Evolutionary conservation across 768 basidiomycete genomes (phyloP).

Genomic region (Boletus vermiculosoides): DNA sequence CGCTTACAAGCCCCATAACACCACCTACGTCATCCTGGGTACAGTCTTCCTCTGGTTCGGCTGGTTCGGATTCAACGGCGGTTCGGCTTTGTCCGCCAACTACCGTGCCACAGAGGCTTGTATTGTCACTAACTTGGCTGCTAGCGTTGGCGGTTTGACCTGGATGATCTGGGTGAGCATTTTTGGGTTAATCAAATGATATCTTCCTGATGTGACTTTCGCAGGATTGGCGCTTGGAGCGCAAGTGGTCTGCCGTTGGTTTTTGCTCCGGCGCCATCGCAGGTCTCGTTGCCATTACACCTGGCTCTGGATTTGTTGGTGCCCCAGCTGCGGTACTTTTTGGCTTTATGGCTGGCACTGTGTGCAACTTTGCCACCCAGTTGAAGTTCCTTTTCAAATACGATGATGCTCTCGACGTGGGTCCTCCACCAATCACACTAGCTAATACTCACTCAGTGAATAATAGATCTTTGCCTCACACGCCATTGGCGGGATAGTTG

Average conservation of each 20-base stretch:
- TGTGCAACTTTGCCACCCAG: constrained; percentile 95
- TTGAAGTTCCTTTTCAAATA: constrained; percentile 79
- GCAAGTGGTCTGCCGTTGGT: constrained; percentile 90
- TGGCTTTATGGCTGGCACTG: constrained; percentile 77
- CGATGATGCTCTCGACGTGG: constrained; percentile 79
- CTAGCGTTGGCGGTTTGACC: constrained; percentile 80
- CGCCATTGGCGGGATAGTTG: constrained; percentile 73
- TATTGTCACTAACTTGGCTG: constrained; percentile 92
- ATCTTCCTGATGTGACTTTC: neutral
- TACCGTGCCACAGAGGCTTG: constrained; percentile 85
- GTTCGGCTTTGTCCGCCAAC: constrained; percentile 86
- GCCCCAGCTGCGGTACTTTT: constrained; percentile 81
- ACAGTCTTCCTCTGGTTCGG: constrained; percentile 94
- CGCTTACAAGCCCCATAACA: constrained; percentile 93
- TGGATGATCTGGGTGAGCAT: constrained; percentile 84
- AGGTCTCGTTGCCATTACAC: constrained; percentile 88
- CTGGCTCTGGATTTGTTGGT: constrained; percentile 81
- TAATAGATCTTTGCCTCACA: constrained; percentile 85
- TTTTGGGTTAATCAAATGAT: neutral
- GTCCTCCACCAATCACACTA: constrained; percentile 19
- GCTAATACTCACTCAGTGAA: neutral
- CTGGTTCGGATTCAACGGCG: constrained; percentile 97
- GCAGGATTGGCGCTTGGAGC: constrained; percentile 87
- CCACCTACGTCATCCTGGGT: constrained; percentile 89
- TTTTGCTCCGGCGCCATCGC: constrained; percentile 95